Base-by-base conservation (phyloP, 257 asterid genomes). In the Parsonsia alboflavescens region DNA sequence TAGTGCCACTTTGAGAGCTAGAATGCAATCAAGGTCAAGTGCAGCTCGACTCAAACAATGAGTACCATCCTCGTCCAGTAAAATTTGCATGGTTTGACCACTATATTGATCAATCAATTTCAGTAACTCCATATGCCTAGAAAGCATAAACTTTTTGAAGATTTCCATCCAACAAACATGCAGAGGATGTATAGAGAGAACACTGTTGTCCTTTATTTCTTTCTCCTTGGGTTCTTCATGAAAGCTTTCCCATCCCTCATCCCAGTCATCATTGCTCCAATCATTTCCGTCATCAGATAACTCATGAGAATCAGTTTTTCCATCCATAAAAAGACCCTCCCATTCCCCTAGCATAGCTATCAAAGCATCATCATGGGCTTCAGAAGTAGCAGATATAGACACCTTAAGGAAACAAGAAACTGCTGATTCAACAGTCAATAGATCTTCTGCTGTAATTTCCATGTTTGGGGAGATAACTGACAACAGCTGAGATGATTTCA, bases 241-340 rank as follows among this genome's bases (percentile, higher is more conserved):
- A 79, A 95, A 95, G 87, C 87, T 89, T 81, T 95, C 99, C 99
- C 99, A 95, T 54, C 98, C 99, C 76, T 92, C 97, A 64, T 95
- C 98, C 99, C 99, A 95, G 70, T 88, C 98, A 71, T 95, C 93
- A 39, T 86, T 92, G 83, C 78, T 79, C 98, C 97, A 92, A 86
- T 49, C 73, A 68, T 82, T 83, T 49, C 74, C 82, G 77, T 79
- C 82, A 70, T 89, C 90, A 70, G 90, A 77, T 57, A 62, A 78
- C 78, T 81, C 90, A 11, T 74, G 71, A 24, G 90, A 69, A 72
- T 80, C 88, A 66, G 42, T 59, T 53, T 13, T 80, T 73, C 78
- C 82, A 42, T 61, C 71, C 2, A 79, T 67, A 78, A 92, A 95
- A 78, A 89, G 89, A 24, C 86, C 90, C 61, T 92, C 98, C 98